Evolutionary conservation across 2,329 filamentous ascomycete genomes (phyloP).

Genomic region (Hypoxylon sp.): DNA sequence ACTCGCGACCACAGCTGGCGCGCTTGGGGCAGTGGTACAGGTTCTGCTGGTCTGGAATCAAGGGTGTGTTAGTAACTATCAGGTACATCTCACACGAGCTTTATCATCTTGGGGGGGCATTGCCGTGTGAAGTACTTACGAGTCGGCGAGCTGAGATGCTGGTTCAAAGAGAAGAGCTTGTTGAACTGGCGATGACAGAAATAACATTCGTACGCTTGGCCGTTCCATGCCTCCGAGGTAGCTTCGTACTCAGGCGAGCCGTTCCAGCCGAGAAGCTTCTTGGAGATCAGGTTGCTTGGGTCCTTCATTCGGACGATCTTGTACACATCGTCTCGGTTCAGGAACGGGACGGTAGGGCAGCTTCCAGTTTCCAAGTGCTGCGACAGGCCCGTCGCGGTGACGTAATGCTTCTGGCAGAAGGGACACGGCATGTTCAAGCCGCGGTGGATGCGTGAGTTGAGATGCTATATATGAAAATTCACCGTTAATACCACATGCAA

Average conservation of each 20-base stretch:
- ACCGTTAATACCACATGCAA: not conserved
- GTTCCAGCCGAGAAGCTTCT: not conserved
- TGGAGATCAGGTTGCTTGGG: constrained; percentile 2
- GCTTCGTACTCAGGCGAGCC: constrained; percentile 1
- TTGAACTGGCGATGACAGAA: constrained; percentile 3
- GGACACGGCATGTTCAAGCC: constrained; percentile 65
- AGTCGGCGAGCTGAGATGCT: constrained; percentile 5
- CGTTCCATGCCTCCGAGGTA: constrained; percentile 3
- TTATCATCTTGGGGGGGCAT: not conserved
- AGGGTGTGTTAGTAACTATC: not conserved
- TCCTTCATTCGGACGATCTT: constrained; percentile 1
- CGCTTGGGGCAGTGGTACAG: constrained; percentile 55
- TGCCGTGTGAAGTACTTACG: not conserved
- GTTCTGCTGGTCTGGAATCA: constrained; percentile 8
- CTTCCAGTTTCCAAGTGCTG: constrained; percentile 71
- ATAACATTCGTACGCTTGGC: constrained; percentile 6
- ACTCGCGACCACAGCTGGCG: constrained; percentile 54
- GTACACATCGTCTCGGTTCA: constrained; percentile 62
- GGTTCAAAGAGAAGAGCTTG: not conserved
- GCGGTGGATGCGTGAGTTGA: constrained; percentile 66
- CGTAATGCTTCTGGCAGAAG: constrained; percentile 66
- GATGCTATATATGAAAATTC: constrained; percentile 61
- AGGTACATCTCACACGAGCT: not conserved
- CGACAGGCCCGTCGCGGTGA: constrained; percentile 67
- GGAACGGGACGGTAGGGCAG: constrained; percentile 62